Evolutionary conservation across 1,284 basidiomycete genomes (phyloP).

Genomic region (Malassezia brasiliensis): DNA sequence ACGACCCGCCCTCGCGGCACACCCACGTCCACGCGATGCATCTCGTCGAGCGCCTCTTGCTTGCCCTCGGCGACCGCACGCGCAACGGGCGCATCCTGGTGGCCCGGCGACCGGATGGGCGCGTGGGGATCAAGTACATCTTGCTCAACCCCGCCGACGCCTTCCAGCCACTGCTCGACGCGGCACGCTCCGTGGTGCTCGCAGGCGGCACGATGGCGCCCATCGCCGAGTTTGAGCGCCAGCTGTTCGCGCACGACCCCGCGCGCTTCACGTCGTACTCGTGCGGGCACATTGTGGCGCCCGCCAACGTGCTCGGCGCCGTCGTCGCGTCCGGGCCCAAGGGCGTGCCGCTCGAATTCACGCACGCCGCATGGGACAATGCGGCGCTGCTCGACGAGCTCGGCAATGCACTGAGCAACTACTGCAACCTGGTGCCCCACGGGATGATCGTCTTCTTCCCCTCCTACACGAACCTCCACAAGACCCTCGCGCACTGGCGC

Average conservation of each 20-base stretch:
- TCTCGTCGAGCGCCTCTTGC: constrained; percentile 70
- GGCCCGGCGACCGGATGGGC: neutral
- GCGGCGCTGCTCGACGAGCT: constrained; percentile 66
- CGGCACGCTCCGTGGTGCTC: constrained; percentile 70
- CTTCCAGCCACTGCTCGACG: constrained; percentile 70
- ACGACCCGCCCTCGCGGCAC: constrained; percentile 38
- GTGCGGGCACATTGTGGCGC: constrained; percentile 85
- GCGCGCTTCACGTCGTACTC: constrained; percentile 65
- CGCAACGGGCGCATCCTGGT: constrained; percentile 59
- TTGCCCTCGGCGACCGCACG: constrained; percentile 68
- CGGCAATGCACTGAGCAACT: constrained; percentile 70
- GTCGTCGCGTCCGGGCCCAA: constrained; percentile 69
- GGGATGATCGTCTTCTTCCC: constrained; percentile 91
- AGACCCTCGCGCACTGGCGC: constrained; percentile 62
- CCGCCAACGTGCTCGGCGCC: constrained; percentile 65
- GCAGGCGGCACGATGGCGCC: constrained; percentile 98
- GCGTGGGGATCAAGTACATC: constrained; percentile 72
- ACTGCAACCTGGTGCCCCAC: constrained; percentile 66
- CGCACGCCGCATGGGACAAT: constrained; percentile 65
- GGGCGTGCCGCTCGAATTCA: constrained; percentile 70
- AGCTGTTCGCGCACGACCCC: constrained; percentile 66
- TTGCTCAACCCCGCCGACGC: constrained; percentile 84
- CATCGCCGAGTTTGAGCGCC: constrained; percentile 73
- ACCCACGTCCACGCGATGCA: constrained; percentile 55
- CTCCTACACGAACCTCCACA: constrained; percentile 73